phyloP scores from a whole-genome alignment of 2,329 filamentous ascomycete species.

The Penicillium paneum region DNA sequence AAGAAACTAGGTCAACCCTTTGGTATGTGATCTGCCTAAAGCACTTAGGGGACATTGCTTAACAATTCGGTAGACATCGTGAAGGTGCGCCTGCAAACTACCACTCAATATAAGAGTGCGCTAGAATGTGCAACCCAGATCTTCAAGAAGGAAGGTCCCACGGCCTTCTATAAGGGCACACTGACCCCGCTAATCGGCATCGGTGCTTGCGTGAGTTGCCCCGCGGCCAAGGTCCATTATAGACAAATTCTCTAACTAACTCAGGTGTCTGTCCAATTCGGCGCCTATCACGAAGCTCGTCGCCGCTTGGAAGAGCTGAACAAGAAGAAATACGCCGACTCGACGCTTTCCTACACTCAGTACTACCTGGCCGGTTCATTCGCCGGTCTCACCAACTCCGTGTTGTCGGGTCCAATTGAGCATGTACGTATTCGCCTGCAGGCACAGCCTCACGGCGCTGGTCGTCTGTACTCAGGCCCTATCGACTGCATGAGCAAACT shows the following conservation, averaged over 20 bases:
- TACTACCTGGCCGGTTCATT: conserved; percentile 91
- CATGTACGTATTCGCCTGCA: conserved; percentile 95
- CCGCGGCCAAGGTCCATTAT: neutral
- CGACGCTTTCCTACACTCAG: conserved; percentile 70
- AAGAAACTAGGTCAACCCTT: conserved; percentile 59
- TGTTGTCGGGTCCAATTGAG: conserved; percentile 88
- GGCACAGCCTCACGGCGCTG: conserved; percentile 86
- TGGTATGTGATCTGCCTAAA: conserved; percentile 45
- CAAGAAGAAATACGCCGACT: conserved; percentile 43
- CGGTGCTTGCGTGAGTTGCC: conserved; percentile 74
- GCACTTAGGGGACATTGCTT: conserved; percentile 5
- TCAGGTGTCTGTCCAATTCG: conserved; percentile 87
- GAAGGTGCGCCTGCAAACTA: conserved; percentile 95
- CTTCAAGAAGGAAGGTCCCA: conserved; percentile 78
- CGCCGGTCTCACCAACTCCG: conserved; percentile 84
- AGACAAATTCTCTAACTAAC: conserved; percentile 5
- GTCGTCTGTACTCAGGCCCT: conserved; percentile 75
- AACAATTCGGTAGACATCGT: conserved; percentile 68
- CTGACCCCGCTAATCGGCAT: conserved; percentile 93
- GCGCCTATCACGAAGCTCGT: conserved; percentile 88
- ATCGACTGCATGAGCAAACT: conserved; percentile 89
- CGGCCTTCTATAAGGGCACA: conserved; percentile 98
- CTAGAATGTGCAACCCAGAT: conserved; percentile 78
- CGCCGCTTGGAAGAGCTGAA: conserved; percentile 80
- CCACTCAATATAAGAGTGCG: conserved; percentile 74